Conservation (phyloP, 495 filamentous ascomycete species). For the Ramalina peruviana region DNA sequence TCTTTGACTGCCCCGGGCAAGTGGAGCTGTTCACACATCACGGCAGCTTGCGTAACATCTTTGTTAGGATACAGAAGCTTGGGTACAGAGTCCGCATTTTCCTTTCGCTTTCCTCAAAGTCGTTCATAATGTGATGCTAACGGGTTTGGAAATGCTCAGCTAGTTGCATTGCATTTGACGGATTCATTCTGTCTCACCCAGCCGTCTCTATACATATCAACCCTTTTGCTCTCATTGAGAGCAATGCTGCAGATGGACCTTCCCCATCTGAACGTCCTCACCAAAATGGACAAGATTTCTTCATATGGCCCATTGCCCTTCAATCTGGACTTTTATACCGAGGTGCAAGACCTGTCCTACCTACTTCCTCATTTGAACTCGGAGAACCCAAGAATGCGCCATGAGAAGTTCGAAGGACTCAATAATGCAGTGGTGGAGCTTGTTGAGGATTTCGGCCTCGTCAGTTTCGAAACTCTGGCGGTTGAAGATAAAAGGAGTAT, state of each 20-base stretch:
- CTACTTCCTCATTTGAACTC: constrained; percentile 64
- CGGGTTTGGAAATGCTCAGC: constrained; percentile 30
- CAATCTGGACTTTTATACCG: constrained; percentile 91
- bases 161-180: constrained; percentile 79
- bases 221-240: constrained; percentile 78
- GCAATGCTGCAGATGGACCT: constrained; percentile 97
- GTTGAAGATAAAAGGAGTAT: constrained; percentile 94
- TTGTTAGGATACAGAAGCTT: constrained; percentile 77
- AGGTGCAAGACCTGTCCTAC: constrained; percentile 85
- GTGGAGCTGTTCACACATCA: constrained; percentile 96
- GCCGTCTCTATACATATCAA: constrained; percentile 88
- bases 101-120: constrained; percentile 8
- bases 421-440: constrained; percentile 79
- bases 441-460: constrained; percentile 76
- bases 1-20: constrained; percentile 95
- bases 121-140: constrained; percentile 9
- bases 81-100: constrained; percentile 65
- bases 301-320: constrained; percentile 75
- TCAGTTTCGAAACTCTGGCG: constrained; percentile 83
- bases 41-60: constrained; percentile 74
- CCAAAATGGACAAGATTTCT: constrained; percentile 86
- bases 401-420: constrained; percentile 62
- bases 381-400: constrained; percentile 40
- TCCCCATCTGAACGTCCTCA: constrained; percentile 86
- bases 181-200: constrained; percentile 85